These are phyloP conservation scores for Begonia masoniana DNA, from an alignment of 306 rosid genomes.

Conservation along the genomic window DNA sequence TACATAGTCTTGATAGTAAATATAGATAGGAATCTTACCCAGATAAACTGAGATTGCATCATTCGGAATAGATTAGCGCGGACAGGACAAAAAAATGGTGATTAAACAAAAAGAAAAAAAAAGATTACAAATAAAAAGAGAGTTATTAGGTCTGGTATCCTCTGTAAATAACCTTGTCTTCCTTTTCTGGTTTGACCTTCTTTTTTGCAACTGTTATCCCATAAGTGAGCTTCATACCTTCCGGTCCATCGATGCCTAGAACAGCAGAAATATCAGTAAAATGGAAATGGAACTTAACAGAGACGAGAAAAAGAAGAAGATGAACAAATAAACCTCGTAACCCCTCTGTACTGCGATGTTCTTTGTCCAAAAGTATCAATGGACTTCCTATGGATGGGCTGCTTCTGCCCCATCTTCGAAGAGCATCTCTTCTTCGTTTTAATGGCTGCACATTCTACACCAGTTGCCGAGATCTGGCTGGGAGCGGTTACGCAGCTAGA, in stretches of 20 bases:
- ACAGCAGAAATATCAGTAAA: background rate
- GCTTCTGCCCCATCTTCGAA: constrained; percentile 49
- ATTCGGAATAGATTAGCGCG: constrained; percentile 17
- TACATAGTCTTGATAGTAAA: background rate
- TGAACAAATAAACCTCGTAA: constrained; percentile 47
- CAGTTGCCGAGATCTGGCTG: constrained; percentile 52
- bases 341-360: constrained; percentile 95
- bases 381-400: constrained; percentile 85
- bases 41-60: constrained; percentile 56
- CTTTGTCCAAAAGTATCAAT: constrained; percentile 94
- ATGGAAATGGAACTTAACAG: background rate
- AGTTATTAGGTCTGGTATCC: too few relatives aligned
- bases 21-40: constrained; percentile 29
- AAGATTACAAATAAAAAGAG: too few relatives aligned
- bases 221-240: constrained; percentile 93
- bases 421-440: constrained; percentile 71
- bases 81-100: constrained; percentile 14
- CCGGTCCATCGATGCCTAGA: constrained; percentile 98
- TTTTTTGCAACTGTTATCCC: constrained; percentile 98
- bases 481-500: constrained; percentile 83
- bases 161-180: constrained; percentile 63
- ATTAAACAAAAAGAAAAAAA: too few relatives aligned
- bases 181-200: constrained; percentile 99
- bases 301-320: background rate
- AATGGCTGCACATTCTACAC: constrained; percentile 25